These are phyloP conservation scores for Aureobasidium musti DNA, from an alignment of 2,329 filamentous ascomycete species.

Conservation along the genomic window DNA sequence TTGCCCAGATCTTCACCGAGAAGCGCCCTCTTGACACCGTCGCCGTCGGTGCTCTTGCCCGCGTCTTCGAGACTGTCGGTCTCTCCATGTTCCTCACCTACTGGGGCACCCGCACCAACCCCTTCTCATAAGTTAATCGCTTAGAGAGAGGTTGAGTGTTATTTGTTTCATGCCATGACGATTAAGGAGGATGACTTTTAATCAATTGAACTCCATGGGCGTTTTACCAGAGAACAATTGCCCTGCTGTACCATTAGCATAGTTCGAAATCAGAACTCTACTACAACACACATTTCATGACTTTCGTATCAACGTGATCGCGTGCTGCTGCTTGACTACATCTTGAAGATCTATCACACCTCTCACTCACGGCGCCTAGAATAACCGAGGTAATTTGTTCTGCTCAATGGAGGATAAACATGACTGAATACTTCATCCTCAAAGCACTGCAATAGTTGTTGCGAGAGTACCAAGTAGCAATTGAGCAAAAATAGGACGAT, in stretches of 20 bases:
- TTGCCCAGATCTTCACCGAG: conserved; percentile 84
- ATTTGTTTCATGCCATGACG: conserved; percentile 28
- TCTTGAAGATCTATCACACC: not conserved
- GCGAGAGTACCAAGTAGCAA: no score
- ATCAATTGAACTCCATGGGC: conserved; percentile 23
- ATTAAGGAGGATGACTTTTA: conserved; percentile 29
- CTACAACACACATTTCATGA: not conserved
- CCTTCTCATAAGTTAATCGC: conserved; percentile 68
- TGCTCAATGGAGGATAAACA: no score
- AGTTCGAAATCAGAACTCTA: conserved; percentile 26
- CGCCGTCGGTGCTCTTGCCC: conserved; percentile 78
- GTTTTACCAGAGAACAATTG: conserved; percentile 26
- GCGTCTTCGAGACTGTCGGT: conserved; percentile 89
- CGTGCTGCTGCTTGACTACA: not conserved
- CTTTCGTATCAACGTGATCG: not conserved
- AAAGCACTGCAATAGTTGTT: no score
- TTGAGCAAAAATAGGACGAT: no score
- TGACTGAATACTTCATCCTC: no score
- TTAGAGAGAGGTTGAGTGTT: conserved; percentile 24
- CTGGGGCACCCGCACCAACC: conserved; percentile 96
- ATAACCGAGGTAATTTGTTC: no score
- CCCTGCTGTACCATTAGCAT: conserved; percentile 28
- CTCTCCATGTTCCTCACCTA: conserved; percentile 90
- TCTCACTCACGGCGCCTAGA: no score
- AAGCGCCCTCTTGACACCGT: conserved; percentile 90